Percentiles rank a stretch among this genome's conserved stretches.
These are phyloP conservation scores for Trametes punicea DNA, from an alignment of 768 basidiomycete species.

Conservation along the genomic window DNA sequence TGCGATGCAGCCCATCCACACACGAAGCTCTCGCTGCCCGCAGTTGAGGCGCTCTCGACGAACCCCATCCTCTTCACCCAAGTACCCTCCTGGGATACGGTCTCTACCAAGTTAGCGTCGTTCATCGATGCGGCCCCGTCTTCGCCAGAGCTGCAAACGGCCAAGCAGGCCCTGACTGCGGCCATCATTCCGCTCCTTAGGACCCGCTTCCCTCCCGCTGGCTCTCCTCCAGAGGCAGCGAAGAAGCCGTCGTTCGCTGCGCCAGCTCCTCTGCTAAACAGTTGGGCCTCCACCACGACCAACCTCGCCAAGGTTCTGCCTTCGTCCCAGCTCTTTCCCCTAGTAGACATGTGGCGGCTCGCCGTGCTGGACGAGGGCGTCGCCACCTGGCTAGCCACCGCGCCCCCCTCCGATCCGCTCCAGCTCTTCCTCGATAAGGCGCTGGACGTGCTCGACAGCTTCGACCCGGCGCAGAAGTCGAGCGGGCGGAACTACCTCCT, in stretches of 20 bases:
- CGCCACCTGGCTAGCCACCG: conserved; percentile 44
- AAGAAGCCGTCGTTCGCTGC: conserved; percentile 29
- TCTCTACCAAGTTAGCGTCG: conserved; percentile 55
- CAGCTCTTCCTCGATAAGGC: conserved; percentile 46
- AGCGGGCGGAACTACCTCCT: conserved; percentile 54
- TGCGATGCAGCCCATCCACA: conserved; percentile 71
- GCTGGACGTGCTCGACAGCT: conserved; percentile 28
- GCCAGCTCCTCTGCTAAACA: conserved; percentile 37
- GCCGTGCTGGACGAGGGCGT: conserved; percentile 64
- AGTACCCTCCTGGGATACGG: conserved; percentile 63
- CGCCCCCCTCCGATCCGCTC: conserved; percentile 38
- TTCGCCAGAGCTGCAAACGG: conserved; percentile 33
- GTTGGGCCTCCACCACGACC: conserved; percentile 48
- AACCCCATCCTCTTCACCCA: conserved; percentile 76
- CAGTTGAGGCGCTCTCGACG: conserved; percentile 59
- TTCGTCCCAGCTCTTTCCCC: conserved; percentile 63
- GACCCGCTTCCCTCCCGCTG: conserved; percentile 42
- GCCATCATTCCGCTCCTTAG: conserved; percentile 65
- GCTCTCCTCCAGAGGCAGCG: conserved; percentile 1
- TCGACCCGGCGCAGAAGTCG: conserved; percentile 27
- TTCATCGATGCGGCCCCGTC: conserved; percentile 53
- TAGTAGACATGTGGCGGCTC: conserved; percentile 81
- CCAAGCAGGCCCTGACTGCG: conserved; percentile 48
- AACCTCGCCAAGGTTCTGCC: conserved; percentile 46
- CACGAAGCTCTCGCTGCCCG: conserved; percentile 52